Conservation (phyloP, 352 stramenopile species). For the Globisporangium emineosum region DNA sequence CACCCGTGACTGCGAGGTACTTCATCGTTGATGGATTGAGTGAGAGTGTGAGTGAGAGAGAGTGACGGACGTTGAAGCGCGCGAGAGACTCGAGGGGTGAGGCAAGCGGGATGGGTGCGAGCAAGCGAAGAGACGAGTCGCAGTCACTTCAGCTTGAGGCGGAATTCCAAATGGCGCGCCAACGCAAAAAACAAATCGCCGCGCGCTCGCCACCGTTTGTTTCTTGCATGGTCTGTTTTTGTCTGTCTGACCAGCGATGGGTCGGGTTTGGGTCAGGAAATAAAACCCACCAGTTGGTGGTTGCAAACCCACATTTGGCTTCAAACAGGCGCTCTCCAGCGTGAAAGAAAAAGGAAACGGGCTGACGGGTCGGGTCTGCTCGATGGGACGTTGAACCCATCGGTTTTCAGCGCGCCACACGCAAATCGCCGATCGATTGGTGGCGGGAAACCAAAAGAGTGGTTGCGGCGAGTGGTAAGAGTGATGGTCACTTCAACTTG, state of each 20-base stretch:
- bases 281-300: not conserved
- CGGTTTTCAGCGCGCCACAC: not conserved
- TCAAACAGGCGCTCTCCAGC: not conserved
- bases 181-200: not conserved
- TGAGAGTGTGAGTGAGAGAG: not conserved
- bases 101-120: slow-evolving; percentile 1
- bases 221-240: not conserved
- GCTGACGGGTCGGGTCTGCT: not conserved
- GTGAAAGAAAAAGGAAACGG: not conserved
- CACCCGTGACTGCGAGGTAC: slow-evolving; percentile 98
- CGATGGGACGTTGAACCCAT: not conserved
- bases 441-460: slow-evolving; percentile 8
- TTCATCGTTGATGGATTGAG: slow-evolving; percentile 80
- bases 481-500: slow-evolving; percentile 17
- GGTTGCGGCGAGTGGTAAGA: not conserved
- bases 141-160: slow-evolving; percentile 3
- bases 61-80: slow-evolving; percentile 14
- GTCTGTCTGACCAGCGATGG: not conserved
- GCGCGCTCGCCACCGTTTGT: not conserved
- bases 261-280: not conserved
- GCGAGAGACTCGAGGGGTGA: slow-evolving; percentile 9
- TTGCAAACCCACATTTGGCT: not conserved
- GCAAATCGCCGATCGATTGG: not conserved
- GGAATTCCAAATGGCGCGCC: slow-evolving; percentile 15
- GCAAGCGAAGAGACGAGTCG: slow-evolving; percentile 7